Evolutionary conservation across 352 stramenopile genomes (phyloP).

Genomic region (Plasmopara halstedii): DNA sequence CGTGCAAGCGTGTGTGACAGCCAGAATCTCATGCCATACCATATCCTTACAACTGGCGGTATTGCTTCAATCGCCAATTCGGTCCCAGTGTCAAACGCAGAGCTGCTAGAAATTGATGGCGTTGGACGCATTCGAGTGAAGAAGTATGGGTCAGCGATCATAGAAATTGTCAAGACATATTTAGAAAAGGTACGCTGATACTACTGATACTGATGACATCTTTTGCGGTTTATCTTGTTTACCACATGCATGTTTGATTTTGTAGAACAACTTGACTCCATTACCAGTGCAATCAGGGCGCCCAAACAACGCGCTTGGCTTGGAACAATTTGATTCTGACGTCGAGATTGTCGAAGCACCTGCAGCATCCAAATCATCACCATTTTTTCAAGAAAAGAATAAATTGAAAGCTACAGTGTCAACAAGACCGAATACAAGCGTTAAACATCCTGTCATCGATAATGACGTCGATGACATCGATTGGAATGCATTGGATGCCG

Average conservation of each 20-base stretch:
- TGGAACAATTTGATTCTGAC: constrained; percentile 23
- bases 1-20: constrained; percentile 79
- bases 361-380: constrained; percentile 24
- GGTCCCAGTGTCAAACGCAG: constrained; percentile 61
- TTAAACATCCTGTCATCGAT: constrained; percentile 9
- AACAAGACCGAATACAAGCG: constrained; percentile 3
- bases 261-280: constrained; percentile 59
- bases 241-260: neutral
- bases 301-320: constrained; percentile 12
- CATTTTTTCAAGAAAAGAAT: constrained; percentile 41
- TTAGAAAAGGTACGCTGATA: constrained; percentile 57
- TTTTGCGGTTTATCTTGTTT: neutral
- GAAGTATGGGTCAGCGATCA: constrained; percentile 80
- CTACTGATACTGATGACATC: neutral
- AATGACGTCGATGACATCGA: constrained; percentile 59
- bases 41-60: constrained; percentile 73
- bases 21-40: constrained; percentile 83
- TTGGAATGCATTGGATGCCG: constrained; percentile 47
- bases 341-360: constrained; percentile 19
- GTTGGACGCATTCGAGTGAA: constrained; percentile 77
- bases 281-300: constrained; percentile 15
- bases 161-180: constrained; percentile 75
- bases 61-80: constrained; percentile 78
- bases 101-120: constrained; percentile 76
- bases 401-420: constrained; percentile 9